Evolutionary conservation across 345 rosid genomes (phyloP), one percentile per base, ranked within the genome.

Genomic region (Excoecaria agallocha): DNA sequence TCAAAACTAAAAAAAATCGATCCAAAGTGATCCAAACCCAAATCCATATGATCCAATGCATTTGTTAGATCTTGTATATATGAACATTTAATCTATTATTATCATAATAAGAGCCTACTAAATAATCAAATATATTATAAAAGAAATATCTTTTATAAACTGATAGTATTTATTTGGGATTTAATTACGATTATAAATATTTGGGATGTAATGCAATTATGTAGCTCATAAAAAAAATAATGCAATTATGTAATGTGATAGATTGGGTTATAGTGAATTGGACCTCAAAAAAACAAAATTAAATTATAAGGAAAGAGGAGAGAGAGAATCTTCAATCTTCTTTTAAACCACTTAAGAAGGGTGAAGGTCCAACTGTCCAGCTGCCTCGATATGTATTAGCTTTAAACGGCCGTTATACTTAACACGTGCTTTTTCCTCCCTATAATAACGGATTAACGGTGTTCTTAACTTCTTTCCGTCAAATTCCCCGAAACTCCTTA

Each of bases 401-500:
- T 49, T 0, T 30, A 30, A 30, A 79, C 77, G 83, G 75, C 76
- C 75, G 75, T 77, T 71, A 56, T 59, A 51, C 55, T 51, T 51
- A 17, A 17, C 55, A 2, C 13, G n/a, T 54, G 60, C 30, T 63
- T 8, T 38, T 1, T 11, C 39, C 17, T 30, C 7, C 30, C 58
- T 61, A 5, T 13, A 37, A 37, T 64, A 64, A 41, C 68, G 49
- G 68, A 39, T 15, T 58, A 67, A 74, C 77, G 77, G 65, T 58
- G 67, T 16, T 39, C n/a, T n/a, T n/a, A n/a, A n/a, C n/a, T n/a
- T n/a, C 69, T 57, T 77, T 79, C 85, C 81, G 73, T 83, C 77
- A 77, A 77, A 13, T 71, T 80, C 76, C 62, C 74, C 72, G 72
- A 9, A 24, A 64, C 68, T 71, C 49, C 52, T 68, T 67, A 51